phyloP scores from a whole-genome alignment of 2,329 filamentous ascomycete genomes.

The Akanthomyces uredinophilus region DNA sequence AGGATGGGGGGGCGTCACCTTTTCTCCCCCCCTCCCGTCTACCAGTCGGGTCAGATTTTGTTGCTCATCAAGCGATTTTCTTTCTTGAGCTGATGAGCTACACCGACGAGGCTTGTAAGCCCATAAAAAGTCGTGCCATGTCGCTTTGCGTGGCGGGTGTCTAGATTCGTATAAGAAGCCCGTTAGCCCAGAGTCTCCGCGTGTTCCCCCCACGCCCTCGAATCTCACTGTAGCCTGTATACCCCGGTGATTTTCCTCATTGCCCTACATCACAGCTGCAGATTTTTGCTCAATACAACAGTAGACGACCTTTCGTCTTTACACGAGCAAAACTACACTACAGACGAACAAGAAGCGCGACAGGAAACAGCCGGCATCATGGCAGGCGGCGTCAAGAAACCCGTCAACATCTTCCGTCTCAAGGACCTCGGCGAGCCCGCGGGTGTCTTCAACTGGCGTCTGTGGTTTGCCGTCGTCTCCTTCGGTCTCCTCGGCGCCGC shows the following conservation, averaged over 20 bases:
- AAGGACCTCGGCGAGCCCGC: conserved; percentile 61
- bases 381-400: conserved; percentile 49
- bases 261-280: no score
- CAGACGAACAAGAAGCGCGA: not conserved
- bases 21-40: not conserved
- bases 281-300: no score
- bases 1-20: not conserved
- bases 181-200: not conserved
- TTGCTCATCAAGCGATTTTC: not conserved
- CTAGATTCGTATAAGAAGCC: not conserved
- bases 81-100: not conserved
- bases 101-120: not conserved
- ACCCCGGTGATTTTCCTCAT: no score
- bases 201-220: not conserved
- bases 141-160: not conserved
- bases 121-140: not conserved
- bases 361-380: conserved; percentile 27
- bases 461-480: conserved; percentile 71
- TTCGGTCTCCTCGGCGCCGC: conserved; percentile 70
- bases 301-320: no score
- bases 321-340: no score
- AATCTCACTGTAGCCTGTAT: not conserved
- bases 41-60: not conserved
- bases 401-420: conserved; percentile 59
- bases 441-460: conserved; percentile 69